Evolutionary conservation across 1,139 yeast genomes (phyloP).

Genomic region (Taphrina flavorubra): DNA sequence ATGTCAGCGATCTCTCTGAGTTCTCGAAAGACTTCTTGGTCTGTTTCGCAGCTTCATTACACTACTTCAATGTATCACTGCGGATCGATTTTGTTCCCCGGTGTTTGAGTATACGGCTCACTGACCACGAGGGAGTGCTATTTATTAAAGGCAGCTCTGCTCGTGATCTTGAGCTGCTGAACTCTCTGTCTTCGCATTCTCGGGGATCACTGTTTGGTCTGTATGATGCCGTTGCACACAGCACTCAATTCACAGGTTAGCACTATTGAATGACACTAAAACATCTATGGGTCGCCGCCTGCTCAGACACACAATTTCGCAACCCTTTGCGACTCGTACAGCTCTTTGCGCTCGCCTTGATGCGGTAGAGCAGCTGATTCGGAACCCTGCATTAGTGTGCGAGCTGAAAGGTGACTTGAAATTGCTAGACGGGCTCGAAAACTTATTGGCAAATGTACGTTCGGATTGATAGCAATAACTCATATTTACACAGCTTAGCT

Average conservation of each 20-base stretch:
- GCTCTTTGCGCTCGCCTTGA: constrained; percentile 53
- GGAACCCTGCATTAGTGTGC: not conserved
- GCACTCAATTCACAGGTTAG: not conserved
- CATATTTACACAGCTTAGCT: constrained; percentile 43
- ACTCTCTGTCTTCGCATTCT: not conserved
- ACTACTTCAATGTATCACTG: not conserved
- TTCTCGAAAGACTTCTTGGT: not conserved
- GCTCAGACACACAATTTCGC: constrained; percentile 55
- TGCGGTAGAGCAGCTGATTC: constrained; percentile 52
- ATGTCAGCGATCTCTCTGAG: not conserved
- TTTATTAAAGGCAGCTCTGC: not conserved
- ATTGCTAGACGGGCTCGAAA: not conserved
- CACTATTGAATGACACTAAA: constrained; percentile 52
- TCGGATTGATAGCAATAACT: too few relatives aligned
- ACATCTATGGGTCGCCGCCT: constrained; percentile 59
- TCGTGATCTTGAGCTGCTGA: constrained; percentile 1
- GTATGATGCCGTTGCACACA: not conserved
- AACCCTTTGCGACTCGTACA: constrained; percentile 55
- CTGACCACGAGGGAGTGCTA: not conserved
- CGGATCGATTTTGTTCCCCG: constrained; percentile 51
- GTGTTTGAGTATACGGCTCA: constrained; percentile 48
- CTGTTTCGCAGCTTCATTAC: constrained; percentile 4
- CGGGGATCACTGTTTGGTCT: not conserved
- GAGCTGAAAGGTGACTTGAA: not conserved
- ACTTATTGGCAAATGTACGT: constrained; percentile 15